Base-by-base conservation (phyloP, 148 eudicot species). In the Persicaria maculosa region DNA sequence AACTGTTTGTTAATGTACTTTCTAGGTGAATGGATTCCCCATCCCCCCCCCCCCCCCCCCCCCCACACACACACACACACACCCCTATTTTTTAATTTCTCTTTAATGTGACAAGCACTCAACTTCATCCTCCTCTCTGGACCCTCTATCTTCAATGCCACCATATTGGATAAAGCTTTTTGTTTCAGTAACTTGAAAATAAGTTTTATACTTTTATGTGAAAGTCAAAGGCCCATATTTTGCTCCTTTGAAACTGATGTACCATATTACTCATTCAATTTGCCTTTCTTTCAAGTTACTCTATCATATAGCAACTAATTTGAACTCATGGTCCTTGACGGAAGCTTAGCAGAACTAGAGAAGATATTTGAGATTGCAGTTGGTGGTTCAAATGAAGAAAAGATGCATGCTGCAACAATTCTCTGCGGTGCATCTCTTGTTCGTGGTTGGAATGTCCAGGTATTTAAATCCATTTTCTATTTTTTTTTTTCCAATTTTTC, bases 371-470 rank as follows among this genome's bases (percentile, higher is more conserved):
- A 90, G 80, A 87, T 95, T 50, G 97, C 96, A 68, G 75, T 81
- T 75, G 82, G 80, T 61, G 96, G 99, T 79, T 83, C 96, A 45
- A 88, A 90, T 59, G 99, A 95, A 31, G 99, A 95, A 82, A 92
- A 81, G 86, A 83, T 90, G 62, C 78, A 78, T 52, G 97, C 97
- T 75, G 97, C 96, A 19, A 85, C 90, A 7, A 73, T 95, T 81
- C 82, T 95, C 16, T 95, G 99, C 80, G 99, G 99, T 70, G 90
- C 99, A 36, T 90, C 97, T 68, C 83, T 95, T 72, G 72, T 77
- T 74, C 96, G 99, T 83, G 99, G 99, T 77, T 95, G 99, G 99
- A 95, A 87, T 79, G 86, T 95, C 74, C 99, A 95, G 96, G 99
- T 95, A 86, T 40, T 72, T 50, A 44, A 25, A 47, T 58, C 61